These are phyloP conservation scores for Blakeslea trispora DNA, from an alignment of 371 early-diverging fungal species.

Conservation along the genomic window DNA sequence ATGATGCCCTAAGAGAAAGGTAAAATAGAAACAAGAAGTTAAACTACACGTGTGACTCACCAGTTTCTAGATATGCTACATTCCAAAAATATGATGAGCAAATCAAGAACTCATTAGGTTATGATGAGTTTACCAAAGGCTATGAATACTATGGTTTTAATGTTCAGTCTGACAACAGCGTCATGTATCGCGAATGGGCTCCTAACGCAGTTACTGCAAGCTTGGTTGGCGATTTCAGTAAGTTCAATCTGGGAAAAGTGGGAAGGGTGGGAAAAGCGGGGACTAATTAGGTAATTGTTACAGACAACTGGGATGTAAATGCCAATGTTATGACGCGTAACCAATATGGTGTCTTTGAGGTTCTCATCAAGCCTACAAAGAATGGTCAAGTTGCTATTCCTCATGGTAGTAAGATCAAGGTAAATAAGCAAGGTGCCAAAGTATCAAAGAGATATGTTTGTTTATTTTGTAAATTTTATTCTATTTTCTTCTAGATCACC, in stretches of 20 bases:
- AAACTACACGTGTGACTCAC: not conserved
- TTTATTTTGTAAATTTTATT: too few relatives aligned
- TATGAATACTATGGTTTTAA: slow-evolving; percentile 83
- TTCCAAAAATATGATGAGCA: slow-evolving; percentile 66
- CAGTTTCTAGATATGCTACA: slow-evolving; percentile 41
- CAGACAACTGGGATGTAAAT: slow-evolving; percentile 81
- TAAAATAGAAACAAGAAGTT: slow-evolving; percentile 22
- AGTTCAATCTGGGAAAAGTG: slow-evolving; percentile 24
- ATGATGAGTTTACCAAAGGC: slow-evolving; percentile 79
- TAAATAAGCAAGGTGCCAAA: too few relatives aligned
- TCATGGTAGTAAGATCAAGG: slow-evolving; percentile 90
- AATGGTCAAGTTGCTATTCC: slow-evolving; percentile 74
- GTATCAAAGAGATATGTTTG: too few relatives aligned
- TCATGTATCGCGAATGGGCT: slow-evolving; percentile 94
- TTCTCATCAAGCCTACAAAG: slow-evolving; percentile 58
- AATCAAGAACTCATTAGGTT: slow-evolving; percentile 71
- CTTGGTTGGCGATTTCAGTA: slow-evolving; percentile 94
- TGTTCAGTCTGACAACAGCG: slow-evolving; percentile 54
- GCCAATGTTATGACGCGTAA: slow-evolving; percentile 78
- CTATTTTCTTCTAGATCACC: slow-evolving; percentile 75
- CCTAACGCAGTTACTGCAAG: slow-evolving; percentile 81
- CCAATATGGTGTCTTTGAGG: slow-evolving; percentile 81
- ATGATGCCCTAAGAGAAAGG: slow-evolving; percentile 61
- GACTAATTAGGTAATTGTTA: not conserved
- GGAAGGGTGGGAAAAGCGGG: slow-evolving; percentile 5